These are phyloP conservation scores for Diddensiella santjacobensis DNA, from an alignment of 805 yeast species.

Conservation along the genomic window DNA sequence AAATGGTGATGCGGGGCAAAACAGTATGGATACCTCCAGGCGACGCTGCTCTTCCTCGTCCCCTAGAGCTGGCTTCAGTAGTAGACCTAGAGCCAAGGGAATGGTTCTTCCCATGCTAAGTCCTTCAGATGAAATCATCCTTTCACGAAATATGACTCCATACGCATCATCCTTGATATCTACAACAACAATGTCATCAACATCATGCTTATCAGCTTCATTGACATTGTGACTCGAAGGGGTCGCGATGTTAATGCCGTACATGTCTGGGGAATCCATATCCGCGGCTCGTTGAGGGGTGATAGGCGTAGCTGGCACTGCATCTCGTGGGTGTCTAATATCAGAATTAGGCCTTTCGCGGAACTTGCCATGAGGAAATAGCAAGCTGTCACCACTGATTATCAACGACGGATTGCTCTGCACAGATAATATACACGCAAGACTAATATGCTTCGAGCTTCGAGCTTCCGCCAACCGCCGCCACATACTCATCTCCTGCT, in stretches of 20 bases:
- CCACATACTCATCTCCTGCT: slow-evolving; percentile 34
- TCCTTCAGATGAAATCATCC: slow-evolving; percentile 12
- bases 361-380: slow-evolving; percentile 19
- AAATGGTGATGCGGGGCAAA: slow-evolving; percentile 23
- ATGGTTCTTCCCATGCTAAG: background rate
- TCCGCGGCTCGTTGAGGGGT: slow-evolving; percentile 26
- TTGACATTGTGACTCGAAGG: slow-evolving; percentile 15
- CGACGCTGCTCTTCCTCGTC: slow-evolving; percentile 7
- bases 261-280: slow-evolving; percentile 31
- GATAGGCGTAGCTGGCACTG: slow-evolving; percentile 17
- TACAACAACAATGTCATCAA: slow-evolving; percentile 25
- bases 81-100: slow-evolving; percentile 18
- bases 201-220: slow-evolving; percentile 11
- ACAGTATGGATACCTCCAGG: slow-evolving; percentile 27
- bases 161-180: slow-evolving; percentile 31
- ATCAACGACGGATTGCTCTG: slow-evolving; percentile 17
- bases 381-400: slow-evolving; percentile 12
- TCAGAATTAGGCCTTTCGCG: background rate
- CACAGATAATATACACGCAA: slow-evolving; percentile 16
- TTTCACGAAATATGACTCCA: slow-evolving; percentile 27
- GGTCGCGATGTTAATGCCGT: slow-evolving; percentile 20
- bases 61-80: slow-evolving; percentile 19
- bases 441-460: slow-evolving; percentile 9
- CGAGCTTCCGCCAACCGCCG: slow-evolving; percentile 19
- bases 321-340: background rate